These are phyloP conservation scores for Salix udensis DNA, from an alignment of 345 rosid genomes.

Conservation along the genomic window DNA sequence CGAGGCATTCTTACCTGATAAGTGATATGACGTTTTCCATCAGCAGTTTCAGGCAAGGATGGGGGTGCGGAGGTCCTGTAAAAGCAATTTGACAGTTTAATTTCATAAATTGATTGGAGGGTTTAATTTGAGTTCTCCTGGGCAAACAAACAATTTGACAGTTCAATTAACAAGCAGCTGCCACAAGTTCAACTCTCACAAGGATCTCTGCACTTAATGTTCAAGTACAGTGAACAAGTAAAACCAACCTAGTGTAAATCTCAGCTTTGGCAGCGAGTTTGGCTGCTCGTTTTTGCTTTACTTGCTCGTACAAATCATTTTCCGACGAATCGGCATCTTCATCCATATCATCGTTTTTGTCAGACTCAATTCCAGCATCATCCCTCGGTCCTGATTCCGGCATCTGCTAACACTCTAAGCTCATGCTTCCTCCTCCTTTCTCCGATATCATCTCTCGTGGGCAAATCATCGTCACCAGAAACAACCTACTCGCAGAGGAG, in stretches of 20 bases:
- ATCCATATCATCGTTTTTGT: slow-evolving; percentile 32
- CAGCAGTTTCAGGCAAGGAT: slow-evolving; percentile 54
- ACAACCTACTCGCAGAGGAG: no score
- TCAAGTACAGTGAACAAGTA: no score
- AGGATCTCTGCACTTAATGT: not conserved
- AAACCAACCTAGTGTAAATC: slow-evolving; percentile 54
- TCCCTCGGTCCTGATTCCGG: no score
- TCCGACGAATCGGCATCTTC: slow-evolving; percentile 38
- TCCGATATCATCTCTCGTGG: no score
- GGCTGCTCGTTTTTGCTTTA: slow-evolving; percentile 43
- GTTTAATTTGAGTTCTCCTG: not conserved
- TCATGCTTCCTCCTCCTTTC: no score
- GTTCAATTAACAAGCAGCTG: no score
- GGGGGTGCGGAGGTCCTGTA: slow-evolving; percentile 35
- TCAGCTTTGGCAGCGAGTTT: slow-evolving; percentile 68
- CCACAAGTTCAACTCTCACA: no score
- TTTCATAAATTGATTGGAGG: not conserved
- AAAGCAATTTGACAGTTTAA: not conserved
- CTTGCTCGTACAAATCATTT: slow-evolving; percentile 70
- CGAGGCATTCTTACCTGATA: slow-evolving; percentile 39
- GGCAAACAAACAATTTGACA: no score
- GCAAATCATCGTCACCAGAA: no score
- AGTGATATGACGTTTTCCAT: slow-evolving; percentile 62
- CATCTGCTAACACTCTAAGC: no score
- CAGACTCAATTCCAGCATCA: slow-evolving; percentile 38